Conservation (phyloP, 2,329 filamentous ascomycete genomes). For the Fusarium liriodendri region DNA sequence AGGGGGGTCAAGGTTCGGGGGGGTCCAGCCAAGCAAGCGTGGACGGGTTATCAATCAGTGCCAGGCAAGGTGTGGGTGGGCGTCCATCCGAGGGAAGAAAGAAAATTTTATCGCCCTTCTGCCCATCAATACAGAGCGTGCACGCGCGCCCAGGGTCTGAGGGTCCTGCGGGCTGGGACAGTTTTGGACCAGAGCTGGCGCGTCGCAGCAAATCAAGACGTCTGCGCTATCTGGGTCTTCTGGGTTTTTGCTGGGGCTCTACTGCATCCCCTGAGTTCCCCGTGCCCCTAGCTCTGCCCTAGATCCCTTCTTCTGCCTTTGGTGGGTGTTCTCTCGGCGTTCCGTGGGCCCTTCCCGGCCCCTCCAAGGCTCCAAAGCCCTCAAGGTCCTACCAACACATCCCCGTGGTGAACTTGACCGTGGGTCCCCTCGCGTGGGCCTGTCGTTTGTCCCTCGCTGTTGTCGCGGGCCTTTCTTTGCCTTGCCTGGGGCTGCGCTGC, state of each 20-base stretch:
- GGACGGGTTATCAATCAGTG: conserved; percentile 29
- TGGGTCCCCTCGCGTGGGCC: conserved; percentile 2
- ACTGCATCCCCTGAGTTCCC: conserved; percentile 35
- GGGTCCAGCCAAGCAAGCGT: conserved; percentile 7
- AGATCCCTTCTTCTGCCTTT: conserved; percentile 25
- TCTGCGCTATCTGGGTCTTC: conserved; percentile 34
- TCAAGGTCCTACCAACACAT: background rate
- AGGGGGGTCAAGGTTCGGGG: background rate
- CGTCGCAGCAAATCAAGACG: conserved; percentile 31
- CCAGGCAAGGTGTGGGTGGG: conserved; percentile 15
- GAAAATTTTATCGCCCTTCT: background rate
- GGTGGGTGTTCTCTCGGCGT: conserved; percentile 25
- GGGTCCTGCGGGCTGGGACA: conserved; percentile 5
- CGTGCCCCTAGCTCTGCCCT: conserved; percentile 25
- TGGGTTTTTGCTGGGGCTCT: conserved; percentile 25
- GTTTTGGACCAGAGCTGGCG: conserved; percentile 9
- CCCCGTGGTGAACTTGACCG: conserved; percentile 2
- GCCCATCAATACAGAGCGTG: conserved; percentile 7
- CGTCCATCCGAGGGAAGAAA: background rate
- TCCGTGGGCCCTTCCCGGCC: conserved; percentile 17
- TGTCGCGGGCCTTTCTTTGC: conserved; percentile 7
- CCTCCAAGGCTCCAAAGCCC: background rate
- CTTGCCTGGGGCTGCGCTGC: conserved; percentile 8
- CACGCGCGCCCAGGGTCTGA: conserved; percentile 20
- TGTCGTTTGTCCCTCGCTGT: background rate